phyloP scores from a whole-genome alignment of 73 alveolate genomes.

The Paramecium biaurelia region DNA sequence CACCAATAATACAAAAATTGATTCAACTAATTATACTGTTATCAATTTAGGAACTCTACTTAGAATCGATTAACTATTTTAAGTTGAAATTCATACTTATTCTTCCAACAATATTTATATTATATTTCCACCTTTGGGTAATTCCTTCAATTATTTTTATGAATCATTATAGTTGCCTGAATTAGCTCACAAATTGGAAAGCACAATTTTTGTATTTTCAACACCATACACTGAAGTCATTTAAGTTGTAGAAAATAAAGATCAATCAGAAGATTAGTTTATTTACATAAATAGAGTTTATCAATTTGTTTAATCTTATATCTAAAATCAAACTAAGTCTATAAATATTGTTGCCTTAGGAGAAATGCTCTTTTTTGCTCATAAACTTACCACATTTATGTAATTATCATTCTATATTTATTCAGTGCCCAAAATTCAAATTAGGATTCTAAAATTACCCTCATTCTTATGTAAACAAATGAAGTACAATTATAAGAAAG shows the following conservation, averaged over 20 bases:
- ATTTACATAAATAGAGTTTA: neutral
- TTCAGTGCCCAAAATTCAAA: neutral
- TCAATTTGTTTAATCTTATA: neutral
- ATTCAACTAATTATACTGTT: neutral
- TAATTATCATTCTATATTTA: neutral
- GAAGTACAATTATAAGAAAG: neutral
- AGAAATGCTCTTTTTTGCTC: neutral
- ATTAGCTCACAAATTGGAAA: neutral
- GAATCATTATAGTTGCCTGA: neutral
- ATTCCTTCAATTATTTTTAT: neutral
- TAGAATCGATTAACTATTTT: neutral
- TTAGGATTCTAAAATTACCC: neutral
- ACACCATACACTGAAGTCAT: neutral
- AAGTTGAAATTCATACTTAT: neutral
- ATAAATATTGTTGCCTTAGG: neutral
- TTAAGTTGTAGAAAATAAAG: neutral
- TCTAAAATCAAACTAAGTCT: neutral
- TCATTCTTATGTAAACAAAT: neutral
- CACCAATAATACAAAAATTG: neutral
- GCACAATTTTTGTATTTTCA: neutral
- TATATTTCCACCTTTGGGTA: neutral
- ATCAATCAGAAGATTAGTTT: neutral
- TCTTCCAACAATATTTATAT: neutral
- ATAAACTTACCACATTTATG: neutral
- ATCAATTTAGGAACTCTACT: neutral